A percentile compares a stretch with the other conserved stretches of the same genome.
These are phyloP conservation scores for Hanseniaspora hatyaiensis DNA, from an alignment of 805 yeast genomes.

Conservation along the genomic window DNA sequence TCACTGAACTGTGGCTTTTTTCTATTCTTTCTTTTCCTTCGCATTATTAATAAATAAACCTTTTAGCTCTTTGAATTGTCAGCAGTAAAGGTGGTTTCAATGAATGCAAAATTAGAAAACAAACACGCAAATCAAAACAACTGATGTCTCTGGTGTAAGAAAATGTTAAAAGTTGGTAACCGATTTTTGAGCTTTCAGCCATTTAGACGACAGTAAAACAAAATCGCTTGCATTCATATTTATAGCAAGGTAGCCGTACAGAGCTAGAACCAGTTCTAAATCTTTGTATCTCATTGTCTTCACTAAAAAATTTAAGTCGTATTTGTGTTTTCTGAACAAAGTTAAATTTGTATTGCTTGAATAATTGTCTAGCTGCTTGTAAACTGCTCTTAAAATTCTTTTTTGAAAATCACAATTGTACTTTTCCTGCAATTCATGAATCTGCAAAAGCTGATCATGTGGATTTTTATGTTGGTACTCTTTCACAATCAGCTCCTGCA, in stretches of 20 bases:
- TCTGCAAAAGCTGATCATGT: neutral
- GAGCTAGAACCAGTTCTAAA: conserved; percentile 1
- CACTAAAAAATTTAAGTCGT: neutral
- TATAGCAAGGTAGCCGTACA: conserved; percentile 4
- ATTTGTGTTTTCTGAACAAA: neutral
- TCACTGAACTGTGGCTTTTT: no score
- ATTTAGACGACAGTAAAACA: neutral
- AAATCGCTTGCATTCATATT: neutral
- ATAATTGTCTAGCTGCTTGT: neutral
- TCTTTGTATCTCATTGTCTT: neutral
- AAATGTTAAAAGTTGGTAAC: neutral
- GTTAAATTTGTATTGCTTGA: neutral
- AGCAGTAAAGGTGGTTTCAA: no score
- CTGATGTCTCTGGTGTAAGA: no score
- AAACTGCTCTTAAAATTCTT: neutral
- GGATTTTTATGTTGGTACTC: neutral
- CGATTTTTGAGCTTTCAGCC: neutral
- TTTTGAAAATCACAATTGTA: neutral
- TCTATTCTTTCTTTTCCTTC: no score
- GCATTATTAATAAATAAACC: no score
- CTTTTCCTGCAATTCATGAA: neutral
- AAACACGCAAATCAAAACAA: no score
- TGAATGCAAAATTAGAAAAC: no score
- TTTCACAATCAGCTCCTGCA: neutral
- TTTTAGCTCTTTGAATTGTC: no score